These are phyloP conservation scores for Trichophyton mentagrophytes DNA, from an alignment of 2,329 filamentous ascomycete genomes.

Conservation along the genomic window DNA sequence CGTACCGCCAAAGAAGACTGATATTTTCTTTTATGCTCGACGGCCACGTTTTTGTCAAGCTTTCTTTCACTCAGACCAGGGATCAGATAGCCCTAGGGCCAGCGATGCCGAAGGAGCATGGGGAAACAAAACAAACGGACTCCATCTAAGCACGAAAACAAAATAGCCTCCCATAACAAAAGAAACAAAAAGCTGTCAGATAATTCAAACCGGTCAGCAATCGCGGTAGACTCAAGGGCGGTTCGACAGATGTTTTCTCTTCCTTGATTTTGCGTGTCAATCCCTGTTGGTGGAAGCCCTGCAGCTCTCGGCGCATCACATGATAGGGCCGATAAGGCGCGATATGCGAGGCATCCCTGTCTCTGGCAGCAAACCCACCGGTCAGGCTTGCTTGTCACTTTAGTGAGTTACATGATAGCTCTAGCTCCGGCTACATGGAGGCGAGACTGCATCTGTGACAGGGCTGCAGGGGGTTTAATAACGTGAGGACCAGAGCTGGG, in stretches of 20 bases:
- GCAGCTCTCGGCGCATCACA: not conserved
- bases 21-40: not conserved
- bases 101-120: not conserved
- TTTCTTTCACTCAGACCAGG: not conserved
- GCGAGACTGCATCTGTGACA: too few relatives aligned
- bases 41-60: not conserved
- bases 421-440: too few relatives aligned
- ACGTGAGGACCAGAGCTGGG: too few relatives aligned
- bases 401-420: too few relatives aligned
- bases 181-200: not conserved
- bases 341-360: not conserved
- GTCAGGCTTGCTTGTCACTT: too few relatives aligned
- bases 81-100: not conserved
- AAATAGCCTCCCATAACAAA: not conserved
- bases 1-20: not conserved
- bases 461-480: too few relatives aligned
- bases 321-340: not conserved
- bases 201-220: not conserved
- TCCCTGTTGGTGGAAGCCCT: not conserved
- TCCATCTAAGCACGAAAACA: conserved; percentile 1
- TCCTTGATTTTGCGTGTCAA: not conserved
- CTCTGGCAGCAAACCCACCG: not conserved
- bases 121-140: not conserved
- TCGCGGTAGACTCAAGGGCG: not conserved
- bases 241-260: not conserved